phyloP scores from a whole-genome alignment of 2,329 filamentous ascomycete genomes.

The Aspergillus calidoustus region DNA sequence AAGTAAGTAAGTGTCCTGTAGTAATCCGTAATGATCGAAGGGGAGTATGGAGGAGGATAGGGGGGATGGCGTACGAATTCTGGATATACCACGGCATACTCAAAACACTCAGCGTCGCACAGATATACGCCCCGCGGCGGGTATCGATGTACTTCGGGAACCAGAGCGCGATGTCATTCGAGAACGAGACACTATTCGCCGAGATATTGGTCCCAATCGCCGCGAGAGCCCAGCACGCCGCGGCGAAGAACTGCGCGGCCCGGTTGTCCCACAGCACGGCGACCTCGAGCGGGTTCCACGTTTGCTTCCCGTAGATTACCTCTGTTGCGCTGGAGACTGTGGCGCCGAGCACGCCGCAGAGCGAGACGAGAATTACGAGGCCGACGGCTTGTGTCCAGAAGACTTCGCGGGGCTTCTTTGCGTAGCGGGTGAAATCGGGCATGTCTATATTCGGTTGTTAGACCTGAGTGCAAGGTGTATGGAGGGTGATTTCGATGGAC shows the following conservation, averaged over 20 bases:
- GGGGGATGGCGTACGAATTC: background rate
- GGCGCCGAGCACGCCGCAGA: constrained; percentile 19
- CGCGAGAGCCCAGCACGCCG: constrained; percentile 16
- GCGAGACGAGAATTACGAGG: constrained; percentile 15
- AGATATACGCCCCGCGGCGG: constrained; percentile 14
- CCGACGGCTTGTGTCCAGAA: constrained; percentile 17
- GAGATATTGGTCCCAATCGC: constrained; percentile 18
- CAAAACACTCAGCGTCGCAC: constrained; percentile 14
- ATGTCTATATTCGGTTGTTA: background rate
- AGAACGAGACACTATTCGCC: constrained; percentile 18
- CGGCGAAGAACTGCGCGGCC: constrained; percentile 20
- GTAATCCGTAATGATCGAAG: background rate
- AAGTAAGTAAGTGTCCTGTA: background rate
- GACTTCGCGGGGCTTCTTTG: constrained; percentile 9
- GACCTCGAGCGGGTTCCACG: constrained; percentile 20
- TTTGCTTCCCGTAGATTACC: constrained; percentile 18
- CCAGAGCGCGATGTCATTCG: constrained; percentile 14
- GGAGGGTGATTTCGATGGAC: background rate
- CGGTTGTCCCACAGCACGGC: constrained; percentile 17
- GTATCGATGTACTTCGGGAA: constrained; percentile 13
- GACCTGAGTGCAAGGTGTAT: background rate
- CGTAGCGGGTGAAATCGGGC: constrained; percentile 21
- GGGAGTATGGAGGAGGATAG: background rate
- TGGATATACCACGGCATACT: constrained; percentile 22
- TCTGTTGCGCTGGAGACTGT: constrained; percentile 16